Evolutionary conservation across 83 land plant species (phyloP).

Genomic region (Diphasiastrum complanatum): DNA sequence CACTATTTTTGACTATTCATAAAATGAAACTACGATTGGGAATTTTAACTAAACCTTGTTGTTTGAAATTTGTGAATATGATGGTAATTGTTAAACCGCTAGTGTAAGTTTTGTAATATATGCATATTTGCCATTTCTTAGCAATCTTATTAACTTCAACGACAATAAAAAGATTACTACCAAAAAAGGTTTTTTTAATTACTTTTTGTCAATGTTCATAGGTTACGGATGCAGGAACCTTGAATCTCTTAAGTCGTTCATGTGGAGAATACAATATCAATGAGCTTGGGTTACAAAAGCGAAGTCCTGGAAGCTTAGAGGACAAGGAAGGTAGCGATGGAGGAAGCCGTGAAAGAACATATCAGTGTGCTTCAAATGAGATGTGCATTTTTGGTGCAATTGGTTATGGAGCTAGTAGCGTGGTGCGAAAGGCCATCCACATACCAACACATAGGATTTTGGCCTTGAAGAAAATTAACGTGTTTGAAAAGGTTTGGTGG

Average conservation of each 20-base stretch:
- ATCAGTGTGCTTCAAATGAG: conserved; percentile 83
- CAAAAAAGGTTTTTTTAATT: too few species aligned
- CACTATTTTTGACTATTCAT: too few species aligned
- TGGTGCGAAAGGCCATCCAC: conserved; percentile 91
- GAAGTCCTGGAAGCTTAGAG: conserved; percentile 40
- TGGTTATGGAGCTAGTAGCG: conserved; percentile 95
- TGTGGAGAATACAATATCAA: conserved; percentile 88
- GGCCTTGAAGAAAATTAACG: conserved; percentile 90
- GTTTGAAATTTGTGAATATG: too few species aligned
- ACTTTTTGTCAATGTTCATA: conserved; percentile 25
- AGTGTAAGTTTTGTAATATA: too few species aligned
- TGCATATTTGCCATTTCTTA: too few species aligned
- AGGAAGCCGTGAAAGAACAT: conserved; percentile 60
- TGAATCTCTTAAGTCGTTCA: conserved; percentile 82
- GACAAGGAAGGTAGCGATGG: conserved; percentile 22
- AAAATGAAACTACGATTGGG: too few species aligned
- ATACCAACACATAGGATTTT: conserved; percentile 77
- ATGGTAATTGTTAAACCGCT: too few species aligned
- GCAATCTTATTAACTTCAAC: too few species aligned
- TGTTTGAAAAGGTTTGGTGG: conserved; percentile 95
- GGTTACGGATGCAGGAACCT: conserved; percentile 81
- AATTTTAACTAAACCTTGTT: too few species aligned
- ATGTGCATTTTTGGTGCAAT: conserved; percentile 94
- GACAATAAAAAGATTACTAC: too few species aligned
- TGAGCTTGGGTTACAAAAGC: conserved; percentile 84